Base-by-base conservation (phyloP, 805 yeast genomes). In the Nakazawaea wyomingensis region DNA sequence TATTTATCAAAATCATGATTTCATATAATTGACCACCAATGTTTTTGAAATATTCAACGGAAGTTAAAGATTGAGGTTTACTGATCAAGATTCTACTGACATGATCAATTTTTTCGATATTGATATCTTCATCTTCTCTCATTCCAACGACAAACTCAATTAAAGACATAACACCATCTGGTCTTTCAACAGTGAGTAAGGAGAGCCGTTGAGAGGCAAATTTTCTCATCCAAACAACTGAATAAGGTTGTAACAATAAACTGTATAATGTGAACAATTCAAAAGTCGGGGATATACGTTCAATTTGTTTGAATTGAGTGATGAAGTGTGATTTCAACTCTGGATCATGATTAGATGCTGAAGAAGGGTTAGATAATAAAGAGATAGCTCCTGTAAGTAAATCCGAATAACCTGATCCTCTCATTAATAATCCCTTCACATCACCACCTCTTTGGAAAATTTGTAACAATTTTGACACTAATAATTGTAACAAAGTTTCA, bases 91-190 rank as follows among this genome's bases (percentile, higher is more conserved):
- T 69, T 33, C 71, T 73, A n/a, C 85, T 76, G 1, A 86, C 84
- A 45, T 80, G 75, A 21, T 77, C 78, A 37, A 86, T 68, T 50
- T 79, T 83, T 26, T 76, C 78, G n/a, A 80, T 60, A 48, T 80
- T 80, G 11, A 88, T 61, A 10, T 78, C 80, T 44, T 83, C 91
- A 42, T 72, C 69, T 33, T 87, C 95, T 44, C 96, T 67, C 20
- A 85, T 66, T 0, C 96, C 96, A 11, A 85, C 66, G 0, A 85
- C 69, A 48, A 85, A 78, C 59, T 91, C 97, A 22, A 89, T 69
- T 39, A 91, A 61, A 2, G 89, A 71, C 22, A 75, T 61, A 2
- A 93, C 78, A 0, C 98, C 97, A 1, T 61, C 58, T 2, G 72
- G 59, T 19, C 95, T 71, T 34, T 69, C 59, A 17, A 76, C 56